Base-by-base conservation (phyloP, 202 grass and related monocot genomes). In the Schoenoplectus triqueter region DNA sequence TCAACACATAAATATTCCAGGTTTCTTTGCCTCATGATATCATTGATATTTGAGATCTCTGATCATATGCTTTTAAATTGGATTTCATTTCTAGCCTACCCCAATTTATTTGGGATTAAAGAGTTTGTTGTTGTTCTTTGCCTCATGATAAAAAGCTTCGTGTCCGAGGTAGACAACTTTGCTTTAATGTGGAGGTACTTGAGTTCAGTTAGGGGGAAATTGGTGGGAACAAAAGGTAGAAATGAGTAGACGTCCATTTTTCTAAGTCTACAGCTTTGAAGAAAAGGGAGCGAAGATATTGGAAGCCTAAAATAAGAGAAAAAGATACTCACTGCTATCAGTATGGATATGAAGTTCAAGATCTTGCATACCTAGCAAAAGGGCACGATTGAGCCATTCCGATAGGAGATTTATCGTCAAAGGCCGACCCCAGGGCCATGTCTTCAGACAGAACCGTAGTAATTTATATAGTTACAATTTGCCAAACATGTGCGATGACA, bases 1-100 rank as follows among this genome's bases (percentile, higher is more conserved):
- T 62, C 51, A 39, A 59, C 2, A 4, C 50, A 80, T 7, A 80
- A 61, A 80, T 63, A 63, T 60, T 80, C 76, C 21, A 80, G 22
- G 7, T 80, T 31, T 31, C 31, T 31, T 31, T 31, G 31, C 31
- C 31, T 31, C 31, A 31, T 31, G 31, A 31, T 31, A 31, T 31
- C 31, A 31, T 31, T 31, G 31, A 31, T 31, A 31, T 31, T 31
- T 31, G 31, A 31, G 31, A 31, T 31, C 31, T 31, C 31, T 31
- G 31, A 31, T 31, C 31, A 31, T 31, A 31, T 31, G 31, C 31
- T 31, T 31, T 31, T 1, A 31, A 31, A 31, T 31, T 31, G 31
- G 31, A 31, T 31, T 31, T 31, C 31, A 31, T 31, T 31, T 31
- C 31, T 31, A 31, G 31, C 31, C 1, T 31, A 31, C 31, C 31